These are phyloP conservation scores for Linnemannia zychae DNA, from an alignment of 192 early-diverging fungal genomes.

Conservation along the genomic window DNA sequence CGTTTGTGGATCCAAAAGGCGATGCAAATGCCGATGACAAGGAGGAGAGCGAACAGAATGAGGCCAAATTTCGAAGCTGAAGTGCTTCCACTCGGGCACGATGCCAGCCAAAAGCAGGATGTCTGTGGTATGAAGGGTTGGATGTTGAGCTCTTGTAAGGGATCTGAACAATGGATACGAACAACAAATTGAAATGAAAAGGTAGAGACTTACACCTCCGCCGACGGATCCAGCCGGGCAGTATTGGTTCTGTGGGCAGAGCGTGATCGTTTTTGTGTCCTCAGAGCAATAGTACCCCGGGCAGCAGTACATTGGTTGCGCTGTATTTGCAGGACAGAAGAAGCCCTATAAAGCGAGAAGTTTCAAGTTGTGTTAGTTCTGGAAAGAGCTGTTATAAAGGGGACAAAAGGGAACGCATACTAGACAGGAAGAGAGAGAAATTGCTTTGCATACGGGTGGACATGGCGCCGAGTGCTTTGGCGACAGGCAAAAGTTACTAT, in stretches of 20 bases:
- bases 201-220: slow-evolving; percentile 24
- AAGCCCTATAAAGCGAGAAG: slow-evolving; percentile 51
- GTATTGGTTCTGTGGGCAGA: slow-evolving; percentile 68
- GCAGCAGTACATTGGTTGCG: slow-evolving; percentile 74
- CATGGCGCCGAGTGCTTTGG: slow-evolving; percentile 47
- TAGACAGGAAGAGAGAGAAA: neutral
- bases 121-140: neutral
- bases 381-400: too few species aligned
- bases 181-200: neutral
- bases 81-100: slow-evolving; percentile 52
- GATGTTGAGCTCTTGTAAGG: neutral
- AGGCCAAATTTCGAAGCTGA: slow-evolving; percentile 48
- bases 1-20: slow-evolving; percentile 50
- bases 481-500: slow-evolving; percentile 40
- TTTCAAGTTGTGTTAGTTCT: neutral
- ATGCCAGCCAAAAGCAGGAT: slow-evolving; percentile 41
- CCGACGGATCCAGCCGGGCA: slow-evolving; percentile 65
- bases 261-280: slow-evolving; percentile 53
- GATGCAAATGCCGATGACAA: slow-evolving; percentile 34
- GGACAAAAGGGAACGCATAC: neutral
- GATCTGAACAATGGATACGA: neutral
- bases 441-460: slow-evolving; percentile 30
- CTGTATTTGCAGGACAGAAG: slow-evolving; percentile 64
- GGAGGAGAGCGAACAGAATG: slow-evolving; percentile 30
- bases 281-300: slow-evolving; percentile 68